These are phyloP conservation scores for Wallacemonas collosoma DNA, from an alignment of 208 protist genomes.

Conservation along the genomic window DNA sequence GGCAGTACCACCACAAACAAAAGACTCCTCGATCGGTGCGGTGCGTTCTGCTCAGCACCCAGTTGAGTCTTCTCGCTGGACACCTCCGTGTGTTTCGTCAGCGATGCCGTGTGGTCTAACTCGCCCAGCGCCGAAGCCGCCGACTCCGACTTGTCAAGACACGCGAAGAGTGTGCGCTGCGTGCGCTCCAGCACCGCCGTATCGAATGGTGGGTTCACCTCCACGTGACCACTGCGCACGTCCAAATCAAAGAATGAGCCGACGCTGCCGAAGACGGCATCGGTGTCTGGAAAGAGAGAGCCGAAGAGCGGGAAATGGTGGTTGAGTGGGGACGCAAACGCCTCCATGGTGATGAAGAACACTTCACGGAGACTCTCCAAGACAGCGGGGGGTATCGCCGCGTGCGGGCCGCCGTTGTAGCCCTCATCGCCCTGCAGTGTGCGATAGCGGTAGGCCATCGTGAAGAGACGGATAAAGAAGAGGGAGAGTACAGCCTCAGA, in stretches of 20 bases:
- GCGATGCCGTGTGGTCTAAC: no score
- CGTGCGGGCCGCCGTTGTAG: constrained; percentile 76
- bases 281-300: constrained; percentile 86
- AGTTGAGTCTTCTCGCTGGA: no score
- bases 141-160: constrained; percentile 16
- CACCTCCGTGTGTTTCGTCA: no score
- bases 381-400: constrained; percentile 55
- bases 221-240: constrained; percentile 50
- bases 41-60: no score
- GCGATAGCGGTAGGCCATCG: constrained; percentile 59
- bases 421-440: constrained; percentile 53
- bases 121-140: background rate
- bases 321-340: constrained; percentile 90
- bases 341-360: constrained; percentile 73
- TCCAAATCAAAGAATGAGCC: constrained; percentile 90
- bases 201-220: constrained; percentile 89
- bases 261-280: constrained; percentile 71
- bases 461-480: constrained; percentile 53
- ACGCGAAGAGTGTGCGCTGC: constrained; percentile 32
- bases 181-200: constrained; percentile 64
- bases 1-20: constrained; percentile 70
- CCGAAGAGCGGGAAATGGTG: constrained; percentile 69
- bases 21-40: constrained; percentile 21
- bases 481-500: background rate
- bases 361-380: constrained; percentile 39